Evolutionary conservation across 345 rosid species (phyloP).

Genomic region (Pistacia integerrima): DNA sequence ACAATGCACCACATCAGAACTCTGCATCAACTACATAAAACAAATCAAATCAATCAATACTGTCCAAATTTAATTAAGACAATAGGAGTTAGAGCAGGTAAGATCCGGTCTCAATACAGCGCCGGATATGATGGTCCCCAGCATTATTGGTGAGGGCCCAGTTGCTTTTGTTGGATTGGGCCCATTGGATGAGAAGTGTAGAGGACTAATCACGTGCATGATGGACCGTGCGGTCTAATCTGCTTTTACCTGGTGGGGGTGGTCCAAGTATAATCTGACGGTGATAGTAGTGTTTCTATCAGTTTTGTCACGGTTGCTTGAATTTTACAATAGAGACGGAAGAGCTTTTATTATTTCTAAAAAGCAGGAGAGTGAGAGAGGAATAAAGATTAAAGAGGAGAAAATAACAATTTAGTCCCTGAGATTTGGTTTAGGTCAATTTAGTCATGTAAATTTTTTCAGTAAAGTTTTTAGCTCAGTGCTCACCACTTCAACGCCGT

Average conservation of each 20-base stretch:
- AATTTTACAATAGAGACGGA: neutral
- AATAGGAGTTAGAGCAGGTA: no score
- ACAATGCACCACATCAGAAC: slow-evolving; percentile 14
- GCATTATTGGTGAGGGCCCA: slow-evolving; percentile 5
- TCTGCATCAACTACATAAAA: neutral
- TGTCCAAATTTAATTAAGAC: no score
- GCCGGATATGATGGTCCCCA: neutral
- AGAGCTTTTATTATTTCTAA: neutral
- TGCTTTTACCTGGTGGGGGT: neutral
- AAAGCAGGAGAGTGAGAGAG: neutral
- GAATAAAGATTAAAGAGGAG: no score
- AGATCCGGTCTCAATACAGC: neutral
- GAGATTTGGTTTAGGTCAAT: no score
- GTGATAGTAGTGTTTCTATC: neutral
- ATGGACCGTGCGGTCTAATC: neutral
- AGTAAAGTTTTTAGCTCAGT: neutral
- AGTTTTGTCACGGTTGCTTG: neutral
- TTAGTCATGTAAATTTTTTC: no score
- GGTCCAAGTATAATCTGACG: neutral
- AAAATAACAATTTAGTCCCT: no score
- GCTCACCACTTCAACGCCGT: slow-evolving; percentile 79
- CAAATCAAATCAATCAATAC: neutral
- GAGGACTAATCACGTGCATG: neutral
- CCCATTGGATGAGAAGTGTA: neutral
- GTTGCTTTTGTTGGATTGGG: neutral